These are phyloP conservation scores for Suillus weaverae DNA, from an alignment of 768 basidiomycete genomes.

Conservation along the genomic window DNA sequence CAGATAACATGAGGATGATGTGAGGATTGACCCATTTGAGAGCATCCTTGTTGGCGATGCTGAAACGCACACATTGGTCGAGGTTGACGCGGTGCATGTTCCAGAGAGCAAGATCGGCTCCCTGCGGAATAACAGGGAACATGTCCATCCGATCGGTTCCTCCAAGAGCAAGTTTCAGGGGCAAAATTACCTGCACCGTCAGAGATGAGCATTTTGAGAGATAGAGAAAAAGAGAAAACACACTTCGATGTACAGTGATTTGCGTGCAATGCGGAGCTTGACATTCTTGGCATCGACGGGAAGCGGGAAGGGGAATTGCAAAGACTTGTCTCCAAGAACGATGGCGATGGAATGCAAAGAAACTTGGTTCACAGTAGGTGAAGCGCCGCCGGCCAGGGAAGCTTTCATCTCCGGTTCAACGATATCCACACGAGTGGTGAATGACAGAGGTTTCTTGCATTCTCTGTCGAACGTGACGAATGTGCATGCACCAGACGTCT, in stretches of 20 bases:
- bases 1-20: constrained; percentile 31
- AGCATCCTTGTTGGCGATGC: constrained; percentile 16
- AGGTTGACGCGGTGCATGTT: constrained; percentile 42
- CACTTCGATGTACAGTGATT: constrained; percentile 50
- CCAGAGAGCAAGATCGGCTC: constrained; percentile 25
- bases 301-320: constrained; percentile 42
- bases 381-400: constrained; percentile 17
- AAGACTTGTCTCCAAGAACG: constrained; percentile 17
- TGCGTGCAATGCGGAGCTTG: constrained; percentile 51
- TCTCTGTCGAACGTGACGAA: constrained; percentile 18
- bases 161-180: constrained; percentile 16
- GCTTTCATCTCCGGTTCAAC: constrained; percentile 20
- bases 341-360: constrained; percentile 7
- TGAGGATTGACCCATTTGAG: constrained; percentile 36
- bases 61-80: constrained; percentile 33
- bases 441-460: constrained; percentile 17
- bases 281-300: constrained; percentile 39
- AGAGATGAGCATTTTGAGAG: neutral
- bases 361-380: constrained; percentile 18
- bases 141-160: constrained; percentile 19
- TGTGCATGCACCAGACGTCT: neutral
- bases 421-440: constrained; percentile 21
- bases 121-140: constrained; percentile 29
- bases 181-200: constrained; percentile 22
- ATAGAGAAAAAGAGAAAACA: neutral